Evolutionary conservation across 1,284 basidiomycete species (phyloP), one percentile per base, ranked within the genome.

Genomic region (Schizopora paradoxa): DNA sequence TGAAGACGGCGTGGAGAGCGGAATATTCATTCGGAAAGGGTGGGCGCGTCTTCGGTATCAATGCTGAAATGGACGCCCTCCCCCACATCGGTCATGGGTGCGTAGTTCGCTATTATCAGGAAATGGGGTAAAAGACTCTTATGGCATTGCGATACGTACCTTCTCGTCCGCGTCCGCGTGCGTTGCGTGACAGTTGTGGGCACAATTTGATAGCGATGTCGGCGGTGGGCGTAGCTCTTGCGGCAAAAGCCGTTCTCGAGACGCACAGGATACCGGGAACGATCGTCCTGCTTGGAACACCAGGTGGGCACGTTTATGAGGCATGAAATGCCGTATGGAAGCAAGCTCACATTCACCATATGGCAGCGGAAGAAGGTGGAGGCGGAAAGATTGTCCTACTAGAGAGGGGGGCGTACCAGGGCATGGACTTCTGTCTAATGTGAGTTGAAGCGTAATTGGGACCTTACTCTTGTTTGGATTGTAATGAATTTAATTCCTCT

Each of bases 201-300:
- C 69, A 75, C 53, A 74, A 73, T 51, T 60, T 75, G 21, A 76
- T 76, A 44, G 70, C 71, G 6, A 70, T 74, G 31, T 59, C 63
- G 6, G 72, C 72, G 7, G 60, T 74, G 2, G 71, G 63, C 4
- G 65, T 68, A 6, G 61, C 70, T 1, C 50, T 76, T 14, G 65
- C 62, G 0, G 55, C 66, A 14, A 64, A 65, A 13, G 56, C 55
- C 2, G 64, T 66, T 0, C 60, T 74, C 52, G 59, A 61, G 45
- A 58, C 61, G 43, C 63, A 67, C 49, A 51, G 65, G 37, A 61
- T 72, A 2, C 41, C 67, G 0, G 73, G 72, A 2, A 66, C 57
- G 14, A 64, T 75, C 5, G 57, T 72, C 8, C 58, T 76, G 2
- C 58, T 76, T 13, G 74, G 73, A 1, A 75, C 73, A 3, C 74